A percentile compares a stretch with the other conserved stretches of the same genome.
Conservation (phyloP, 1,284 basidiomycete species). For the Ceratobasidium sp. region DNA sequence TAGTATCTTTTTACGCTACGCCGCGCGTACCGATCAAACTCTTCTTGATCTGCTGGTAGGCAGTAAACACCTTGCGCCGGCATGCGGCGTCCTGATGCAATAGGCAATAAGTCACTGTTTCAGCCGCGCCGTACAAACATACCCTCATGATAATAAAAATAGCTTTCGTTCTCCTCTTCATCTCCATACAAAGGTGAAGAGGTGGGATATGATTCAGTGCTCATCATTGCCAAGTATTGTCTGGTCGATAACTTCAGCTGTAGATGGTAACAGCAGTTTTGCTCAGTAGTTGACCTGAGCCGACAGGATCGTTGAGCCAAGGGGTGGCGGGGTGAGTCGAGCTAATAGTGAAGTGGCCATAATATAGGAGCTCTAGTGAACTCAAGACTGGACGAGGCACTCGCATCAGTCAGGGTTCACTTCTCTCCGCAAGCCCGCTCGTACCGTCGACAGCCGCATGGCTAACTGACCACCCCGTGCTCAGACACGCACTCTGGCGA, state of each 20-base stretch:
- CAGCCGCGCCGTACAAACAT: background rate
- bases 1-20: background rate
- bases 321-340: background rate
- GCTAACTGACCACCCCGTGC: slow-evolving; percentile 17
- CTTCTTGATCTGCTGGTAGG: slow-evolving; percentile 41
- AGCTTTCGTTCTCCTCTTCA: slow-evolving; percentile 11
- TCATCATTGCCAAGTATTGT: background rate
- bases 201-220: slow-evolving; percentile 4
- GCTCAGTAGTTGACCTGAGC: too few relatives aligned
- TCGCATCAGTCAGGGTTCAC: slow-evolving; percentile 9
- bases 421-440: slow-evolving; percentile 4
- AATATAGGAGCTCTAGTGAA: background rate
- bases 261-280: too few relatives aligned
- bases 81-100: slow-evolving; percentile 37
- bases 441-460: slow-evolving; percentile 17
- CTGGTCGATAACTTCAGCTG: too few relatives aligned
- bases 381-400: background rate
- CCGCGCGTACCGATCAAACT: slow-evolving; percentile 38
- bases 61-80: slow-evolving; percentile 39
- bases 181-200: slow-evolving; percentile 10
- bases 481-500: background rate
- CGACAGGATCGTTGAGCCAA: too few relatives aligned
- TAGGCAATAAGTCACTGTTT: background rate
- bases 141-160: slow-evolving; percentile 42
- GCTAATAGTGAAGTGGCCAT: background rate